Evolutionary conservation across 352 stramenopile species (phyloP).

Genomic region (Blastocystis sp.): DNA sequence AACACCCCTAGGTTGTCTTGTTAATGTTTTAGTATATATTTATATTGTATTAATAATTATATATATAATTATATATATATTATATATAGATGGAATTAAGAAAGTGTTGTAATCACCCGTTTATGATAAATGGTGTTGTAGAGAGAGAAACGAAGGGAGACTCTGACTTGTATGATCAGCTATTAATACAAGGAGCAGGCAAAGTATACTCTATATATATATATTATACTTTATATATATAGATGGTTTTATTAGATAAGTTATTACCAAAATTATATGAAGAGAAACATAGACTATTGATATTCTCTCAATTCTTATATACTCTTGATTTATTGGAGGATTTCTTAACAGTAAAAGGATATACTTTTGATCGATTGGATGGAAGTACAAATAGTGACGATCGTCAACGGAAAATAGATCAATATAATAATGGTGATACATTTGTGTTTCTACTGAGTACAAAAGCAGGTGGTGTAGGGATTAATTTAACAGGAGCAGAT

Average conservation of each 20-base stretch:
- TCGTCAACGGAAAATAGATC: constrained; percentile 84
- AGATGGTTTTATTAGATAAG: constrained; percentile 92
- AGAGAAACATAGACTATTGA: constrained; percentile 93
- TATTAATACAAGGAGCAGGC: too few relatives aligned
- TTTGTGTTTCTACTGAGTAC: constrained; percentile 88
- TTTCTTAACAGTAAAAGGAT: constrained; percentile 57
- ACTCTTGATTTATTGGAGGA: constrained; percentile 75
- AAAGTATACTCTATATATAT: too few relatives aligned
- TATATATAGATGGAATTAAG: constrained; percentile 96
- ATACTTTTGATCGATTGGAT: constrained; percentile 77
- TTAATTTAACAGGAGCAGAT: constrained; percentile 69
- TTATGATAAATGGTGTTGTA: constrained; percentile 84
- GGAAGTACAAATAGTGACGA: constrained; percentile 78
- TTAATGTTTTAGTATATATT: too few relatives aligned
- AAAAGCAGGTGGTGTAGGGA: constrained; percentile 78
- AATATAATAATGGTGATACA: constrained; percentile 77
- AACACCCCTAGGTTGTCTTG: too few relatives aligned
- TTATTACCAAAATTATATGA: constrained; percentile 78
- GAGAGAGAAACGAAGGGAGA: constrained; percentile 86
- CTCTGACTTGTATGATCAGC: too few relatives aligned
- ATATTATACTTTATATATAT: too few relatives aligned
- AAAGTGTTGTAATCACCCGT: constrained; percentile 99
- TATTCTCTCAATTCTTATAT: constrained; percentile 94
- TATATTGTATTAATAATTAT: too few relatives aligned
- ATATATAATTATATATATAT: too few relatives aligned